These are phyloP conservation scores for Bruguiera hainesii DNA, from an alignment of 441 rosid species.

Conservation along the genomic window DNA sequence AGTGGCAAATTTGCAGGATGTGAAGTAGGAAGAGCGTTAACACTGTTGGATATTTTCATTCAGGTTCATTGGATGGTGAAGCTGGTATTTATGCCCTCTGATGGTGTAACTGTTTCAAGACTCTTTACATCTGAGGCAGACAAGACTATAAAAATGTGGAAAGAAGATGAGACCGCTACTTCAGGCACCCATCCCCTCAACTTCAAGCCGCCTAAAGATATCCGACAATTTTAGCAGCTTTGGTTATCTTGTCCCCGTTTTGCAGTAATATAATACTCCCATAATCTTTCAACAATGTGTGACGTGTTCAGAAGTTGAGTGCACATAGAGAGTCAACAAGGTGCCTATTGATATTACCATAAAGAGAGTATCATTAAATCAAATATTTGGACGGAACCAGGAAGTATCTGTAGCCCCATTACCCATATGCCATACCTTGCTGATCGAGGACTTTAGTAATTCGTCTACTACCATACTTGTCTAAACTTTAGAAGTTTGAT, in stretches of 20 bases:
- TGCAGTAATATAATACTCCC: not conserved
- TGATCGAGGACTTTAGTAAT: no score
- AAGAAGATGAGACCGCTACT: conserved; percentile 85
- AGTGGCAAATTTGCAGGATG: not conserved
- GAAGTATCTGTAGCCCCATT: no score
- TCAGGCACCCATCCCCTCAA: conserved; percentile 90
- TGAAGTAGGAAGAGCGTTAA: not conserved
- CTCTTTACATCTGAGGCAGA: conserved; percentile 84
- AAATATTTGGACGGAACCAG: no score
- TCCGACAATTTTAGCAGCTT: conserved; percentile 61
- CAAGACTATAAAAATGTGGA: conserved; percentile 98
- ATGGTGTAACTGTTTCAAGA: conserved; percentile 81
- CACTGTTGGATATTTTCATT: conserved; percentile 4
- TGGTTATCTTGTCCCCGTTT: not conserved
- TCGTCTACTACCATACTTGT: no score
- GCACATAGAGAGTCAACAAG: no score
- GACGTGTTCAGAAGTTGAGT: no score
- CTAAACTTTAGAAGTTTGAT: no score
- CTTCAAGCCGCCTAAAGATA: conserved; percentile 94
- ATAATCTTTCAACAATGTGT: no score
- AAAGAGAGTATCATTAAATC: no score
- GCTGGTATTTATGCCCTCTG: conserved; percentile 91
- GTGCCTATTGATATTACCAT: no score
- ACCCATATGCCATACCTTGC: no score
- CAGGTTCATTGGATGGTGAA: conserved; percentile 98